Base-by-base conservation (phyloP, 192 early-diverging fungal genomes). In the Paraglomus brasilianum region DNA sequence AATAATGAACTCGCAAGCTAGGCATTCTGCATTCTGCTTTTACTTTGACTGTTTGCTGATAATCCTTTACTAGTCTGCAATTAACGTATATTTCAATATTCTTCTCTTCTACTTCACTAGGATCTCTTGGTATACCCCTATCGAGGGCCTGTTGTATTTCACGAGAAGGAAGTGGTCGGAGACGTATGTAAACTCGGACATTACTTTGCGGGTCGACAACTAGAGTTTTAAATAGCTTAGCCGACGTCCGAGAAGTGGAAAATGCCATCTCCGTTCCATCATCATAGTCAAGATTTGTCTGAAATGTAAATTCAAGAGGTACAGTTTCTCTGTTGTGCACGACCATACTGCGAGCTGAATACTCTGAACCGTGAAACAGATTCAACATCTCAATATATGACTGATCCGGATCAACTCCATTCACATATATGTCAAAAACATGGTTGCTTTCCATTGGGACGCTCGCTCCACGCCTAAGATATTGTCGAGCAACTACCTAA, bases 51-150 rank as follows among this genome's bases (percentile, higher is more conserved):
- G 81, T 86, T 50, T 89, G 86, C 66, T 91, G 90, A 70, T 89
- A 92, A 76, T 93, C 91, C 65, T 90, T 90, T 4, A 93, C 89
- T 15, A 91, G 76, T 10, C 90, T 82, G 62, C 91, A 93, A 69
- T 92, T 90, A 49, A 93, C 83, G 64, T 85, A 86, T 8, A 93
- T 87, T 70, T 91, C 88, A 21, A 89, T 78, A 2, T 76, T 71
- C 72, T 92, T 91, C 41, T 86, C 77, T 52, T 89, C 86, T n/a
- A 84, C 71, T 24, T 75, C 62, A 48, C 89, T 75, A 0, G 85
- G 77, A 51, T 77, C 75, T 19, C 73, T 66, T 49, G 53, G 57
- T 50, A 75, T 63, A 0, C 71, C 81, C 30, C 72, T 75, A 17
- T 80, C 75, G 17, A 89, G 58, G 0, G 82, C 70, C 6, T 75